phyloP scores from a whole-genome alignment of 441 rosid species.

The Brassica hybrid region DNA sequence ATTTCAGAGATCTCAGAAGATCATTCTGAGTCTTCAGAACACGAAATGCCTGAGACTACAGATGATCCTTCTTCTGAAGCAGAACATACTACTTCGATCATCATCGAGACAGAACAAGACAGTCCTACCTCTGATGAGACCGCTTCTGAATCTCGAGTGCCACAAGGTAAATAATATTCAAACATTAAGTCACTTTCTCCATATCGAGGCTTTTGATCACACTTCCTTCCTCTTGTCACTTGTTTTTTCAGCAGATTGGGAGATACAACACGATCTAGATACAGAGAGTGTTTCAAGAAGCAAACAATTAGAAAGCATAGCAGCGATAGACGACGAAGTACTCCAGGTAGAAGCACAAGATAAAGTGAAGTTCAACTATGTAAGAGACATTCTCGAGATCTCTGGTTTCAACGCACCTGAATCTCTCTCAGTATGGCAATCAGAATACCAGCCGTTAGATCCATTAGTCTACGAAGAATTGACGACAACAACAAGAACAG shows the following conservation, averaged over 20 bases:
- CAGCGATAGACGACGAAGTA: slow-evolving; percentile 31
- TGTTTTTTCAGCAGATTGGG: slow-evolving; percentile 14
- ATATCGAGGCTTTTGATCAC: background rate
- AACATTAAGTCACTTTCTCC: slow-evolving; percentile 12
- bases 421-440: slow-evolving; percentile 67
- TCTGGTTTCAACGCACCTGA: slow-evolving; percentile 70
- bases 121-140: slow-evolving; percentile 30
- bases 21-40: slow-evolving; percentile 22
- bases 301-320: slow-evolving; percentile 28
- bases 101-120: slow-evolving; percentile 22
- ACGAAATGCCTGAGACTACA: background rate
- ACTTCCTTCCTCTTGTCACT: slow-evolving; percentile 1
- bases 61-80: background rate
- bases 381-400: slow-evolving; percentile 69
- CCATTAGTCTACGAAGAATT: slow-evolving; percentile 63
- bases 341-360: slow-evolving; percentile 54
- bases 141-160: slow-evolving; percentile 17
- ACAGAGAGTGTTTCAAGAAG: slow-evolving; percentile 30
- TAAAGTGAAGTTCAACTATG: slow-evolving; percentile 61
- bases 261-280: slow-evolving; percentile 5
- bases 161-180: slow-evolving; percentile 47
- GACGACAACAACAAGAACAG: slow-evolving; percentile 36
- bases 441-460: slow-evolving; percentile 69
- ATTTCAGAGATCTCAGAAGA: slow-evolving; percentile 42
- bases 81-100: background rate